Base-by-base conservation (phyloP, 1,284 basidiomycete species). In the Puccinia sorghi region DNA sequence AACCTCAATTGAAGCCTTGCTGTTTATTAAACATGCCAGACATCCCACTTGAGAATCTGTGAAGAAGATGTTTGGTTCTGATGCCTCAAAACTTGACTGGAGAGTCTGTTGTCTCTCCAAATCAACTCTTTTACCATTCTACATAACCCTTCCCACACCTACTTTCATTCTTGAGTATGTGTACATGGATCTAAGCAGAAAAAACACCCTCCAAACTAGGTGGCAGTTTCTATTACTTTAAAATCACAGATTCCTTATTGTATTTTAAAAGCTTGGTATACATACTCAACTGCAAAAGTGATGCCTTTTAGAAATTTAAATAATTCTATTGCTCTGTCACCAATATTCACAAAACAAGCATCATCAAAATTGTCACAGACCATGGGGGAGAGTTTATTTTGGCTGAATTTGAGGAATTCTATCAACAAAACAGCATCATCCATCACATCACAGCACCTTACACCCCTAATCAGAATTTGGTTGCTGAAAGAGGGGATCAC, bases 71-170 rank as follows among this genome's bases (percentile, higher is more conserved):
- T 70, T 22, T n/a, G 22, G 22, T 11, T 8, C 22, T 39, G 41
- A 32, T 13, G n/a, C n/a, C 4, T 43, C 41, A 43, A 70, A 4
- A 5, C 27, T 57, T 72, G 50, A 37, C 12, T 74, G 56, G 61
- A 22, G 61, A 61, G 39, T 22, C 13, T 74, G 72, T 50, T 17
- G 13, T 12, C 43, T 74, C 0, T 61, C 72, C n/a, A 74, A 74
- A n/a, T 56, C 52, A n/a, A 54, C 56, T 46, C 39, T 17, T 13
- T 37, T 74, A 41, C 72, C 72, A 3, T 74, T 41, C 41, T 57
- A 8, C 6, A 37, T 15, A 6, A 7, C 6, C 12, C 70, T 72
- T 54, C 70, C 70, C 7, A 46, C 32, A 7, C 27, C 50, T 6
- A 27, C 7, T 3, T 7, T 8, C 11, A 6, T 25, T 6, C 25